phyloP scores from a whole-genome alignment of 306 rosid species.

The Calophaca sinica region DNA sequence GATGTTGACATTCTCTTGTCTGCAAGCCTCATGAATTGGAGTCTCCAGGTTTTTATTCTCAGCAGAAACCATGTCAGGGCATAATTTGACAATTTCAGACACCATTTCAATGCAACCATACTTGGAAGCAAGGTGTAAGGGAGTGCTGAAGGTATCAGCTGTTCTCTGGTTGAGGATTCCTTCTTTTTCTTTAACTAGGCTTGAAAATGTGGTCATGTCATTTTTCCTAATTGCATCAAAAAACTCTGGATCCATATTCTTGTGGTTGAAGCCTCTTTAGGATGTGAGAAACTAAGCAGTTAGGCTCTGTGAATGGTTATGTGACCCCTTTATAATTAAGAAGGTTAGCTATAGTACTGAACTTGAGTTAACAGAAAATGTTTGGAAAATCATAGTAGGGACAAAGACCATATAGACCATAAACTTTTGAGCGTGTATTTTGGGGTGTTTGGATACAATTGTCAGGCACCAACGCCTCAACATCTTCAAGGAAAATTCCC shows the following conservation, averaged over 20 bases:
- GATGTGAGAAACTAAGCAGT: neutral
- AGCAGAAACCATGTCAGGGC: slow-evolving; percentile 66
- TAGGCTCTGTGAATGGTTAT: neutral
- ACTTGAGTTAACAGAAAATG: slow-evolving; percentile 8
- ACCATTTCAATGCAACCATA: slow-evolving; percentile 60
- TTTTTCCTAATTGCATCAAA: slow-evolving; percentile 55
- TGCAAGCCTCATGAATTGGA: slow-evolving; percentile 71
- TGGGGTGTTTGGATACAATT: neutral
- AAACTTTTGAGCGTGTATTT: slow-evolving; percentile 32
- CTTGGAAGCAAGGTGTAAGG: slow-evolving; percentile 69
- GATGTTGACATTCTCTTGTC: slow-evolving; percentile 49
- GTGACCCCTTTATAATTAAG: slow-evolving; percentile 25
- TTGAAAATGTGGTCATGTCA: slow-evolving; percentile 49
- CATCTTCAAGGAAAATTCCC: slow-evolving; percentile 42
- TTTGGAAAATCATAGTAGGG: slow-evolving; percentile 4
- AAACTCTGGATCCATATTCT: slow-evolving; percentile 60
- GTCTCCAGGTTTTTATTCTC: slow-evolving; percentile 64
- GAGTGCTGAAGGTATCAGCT: slow-evolving; percentile 56
- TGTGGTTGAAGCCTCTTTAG: neutral
- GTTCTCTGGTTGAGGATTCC: slow-evolving; percentile 60
- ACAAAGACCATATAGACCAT: neutral
- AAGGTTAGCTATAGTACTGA: neutral
- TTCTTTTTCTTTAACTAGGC: slow-evolving; percentile 50
- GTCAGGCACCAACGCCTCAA: neutral
- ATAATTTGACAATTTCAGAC: slow-evolving; percentile 54